These are phyloP conservation scores for Fusarium veterinarium DNA, from an alignment of 2,329 filamentous ascomycete genomes.

Conservation along the genomic window DNA sequence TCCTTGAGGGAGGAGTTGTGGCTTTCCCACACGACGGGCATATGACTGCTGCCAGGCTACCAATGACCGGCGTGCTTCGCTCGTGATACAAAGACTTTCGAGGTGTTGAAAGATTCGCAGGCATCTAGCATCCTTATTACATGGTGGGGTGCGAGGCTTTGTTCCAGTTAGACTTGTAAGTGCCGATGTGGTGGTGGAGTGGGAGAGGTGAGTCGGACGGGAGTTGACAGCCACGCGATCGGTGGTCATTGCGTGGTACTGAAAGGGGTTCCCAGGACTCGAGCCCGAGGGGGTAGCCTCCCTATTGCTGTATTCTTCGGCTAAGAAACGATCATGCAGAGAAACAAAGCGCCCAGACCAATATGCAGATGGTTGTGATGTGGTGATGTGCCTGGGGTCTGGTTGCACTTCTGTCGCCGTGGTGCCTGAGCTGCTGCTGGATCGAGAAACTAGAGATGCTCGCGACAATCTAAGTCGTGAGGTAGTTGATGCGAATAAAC, in stretches of 20 bases:
- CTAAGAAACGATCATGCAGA: slow-evolving; percentile 61
- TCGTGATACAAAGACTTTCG: slow-evolving; percentile 58
- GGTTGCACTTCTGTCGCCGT: slow-evolving; percentile 24
- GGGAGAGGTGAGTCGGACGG: slow-evolving; percentile 46
- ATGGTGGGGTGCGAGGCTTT: slow-evolving; percentile 8
- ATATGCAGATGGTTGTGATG: slow-evolving; percentile 62
- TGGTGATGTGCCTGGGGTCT: slow-evolving; percentile 50
- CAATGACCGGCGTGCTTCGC: slow-evolving; percentile 60
- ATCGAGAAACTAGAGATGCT: slow-evolving; percentile 31
- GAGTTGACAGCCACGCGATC: slow-evolving; percentile 30
- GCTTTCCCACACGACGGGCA: slow-evolving; percentile 54
- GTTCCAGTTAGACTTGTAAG: slow-evolving; percentile 41
- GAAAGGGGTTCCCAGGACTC: background rate
- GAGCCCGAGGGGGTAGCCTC: background rate
- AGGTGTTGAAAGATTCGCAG: slow-evolving; percentile 61
- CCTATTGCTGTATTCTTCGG: slow-evolving; percentile 43
- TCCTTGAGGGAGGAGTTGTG: slow-evolving; percentile 55
- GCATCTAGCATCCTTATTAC: slow-evolving; percentile 55
- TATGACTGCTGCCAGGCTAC: slow-evolving; percentile 62
- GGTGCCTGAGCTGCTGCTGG: slow-evolving; percentile 28
- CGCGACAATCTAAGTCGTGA: slow-evolving; percentile 37
- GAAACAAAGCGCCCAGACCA: slow-evolving; percentile 72
- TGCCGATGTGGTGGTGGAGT: slow-evolving; percentile 50
- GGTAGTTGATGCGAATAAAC: slow-evolving; percentile 22
- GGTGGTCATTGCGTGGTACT: slow-evolving; percentile 20